Percentiles rank a stretch among this genome's conserved stretches.
These are phyloP conservation scores for Eucommia ulmoides DNA, from an alignment of 257 asterid genomes.

Conservation along the genomic window DNA sequence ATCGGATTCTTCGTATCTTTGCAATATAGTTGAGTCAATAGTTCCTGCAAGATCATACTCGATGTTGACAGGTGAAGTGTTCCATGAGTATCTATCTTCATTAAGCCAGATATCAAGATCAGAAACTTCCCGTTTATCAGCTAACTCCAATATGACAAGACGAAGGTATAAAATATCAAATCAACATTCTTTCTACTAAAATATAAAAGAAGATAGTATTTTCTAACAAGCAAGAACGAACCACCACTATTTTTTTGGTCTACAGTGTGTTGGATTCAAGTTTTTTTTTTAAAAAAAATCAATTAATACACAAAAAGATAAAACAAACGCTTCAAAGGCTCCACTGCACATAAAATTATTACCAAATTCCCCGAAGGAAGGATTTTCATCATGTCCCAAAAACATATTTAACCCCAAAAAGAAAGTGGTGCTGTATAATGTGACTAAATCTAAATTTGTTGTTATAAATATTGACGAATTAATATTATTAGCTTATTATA, in stretches of 20 bases:
- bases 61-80: conserved; percentile 50
- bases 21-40: conserved; percentile 33
- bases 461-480: too few relatives aligned
- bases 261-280: neutral
- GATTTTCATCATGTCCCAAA: too few relatives aligned
- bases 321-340: too few relatives aligned
- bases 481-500: neutral
- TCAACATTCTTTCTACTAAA: neutral
- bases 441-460: too few relatives aligned
- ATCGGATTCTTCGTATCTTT: conserved; percentile 20
- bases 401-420: too few relatives aligned
- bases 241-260: neutral
- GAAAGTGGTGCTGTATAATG: too few relatives aligned
- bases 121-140: conserved; percentile 46
- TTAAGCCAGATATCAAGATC: conserved; percentile 78
- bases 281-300: too few relatives aligned
- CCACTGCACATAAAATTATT: too few relatives aligned
- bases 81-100: conserved; percentile 67
- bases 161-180: conserved; percentile 17
- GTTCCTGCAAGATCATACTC: conserved; percentile 54
- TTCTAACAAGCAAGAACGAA: neutral
- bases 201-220: neutral
- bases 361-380: too few relatives aligned
- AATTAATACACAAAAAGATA: too few relatives aligned
- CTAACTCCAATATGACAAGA: conserved; percentile 18